Base-by-base conservation (phyloP, 2,329 filamentous ascomycete species). In the Exophiala alcalophila region DNA sequence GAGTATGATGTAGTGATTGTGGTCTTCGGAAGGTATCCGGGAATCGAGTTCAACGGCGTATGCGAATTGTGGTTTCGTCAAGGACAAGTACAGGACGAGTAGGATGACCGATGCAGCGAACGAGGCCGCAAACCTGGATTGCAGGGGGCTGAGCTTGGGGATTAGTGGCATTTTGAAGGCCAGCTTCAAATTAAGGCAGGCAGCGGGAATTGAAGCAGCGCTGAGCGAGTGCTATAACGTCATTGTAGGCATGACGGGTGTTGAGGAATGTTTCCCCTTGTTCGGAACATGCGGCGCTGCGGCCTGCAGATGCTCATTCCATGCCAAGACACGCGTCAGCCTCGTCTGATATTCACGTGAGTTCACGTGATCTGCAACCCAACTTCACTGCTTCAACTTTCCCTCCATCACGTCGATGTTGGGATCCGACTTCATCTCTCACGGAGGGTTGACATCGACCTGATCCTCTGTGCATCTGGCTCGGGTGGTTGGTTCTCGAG, bases 111-210 rank as follows among this genome's bases (percentile, higher is more conserved):
- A 77, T 40, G 80, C 78, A 57, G 76, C 69, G 39, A 84, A 61
- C 44, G 82, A 85, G 57, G 81, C 80, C 60, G 77, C 77, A 59
- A 87, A 77, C 61, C 84, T 82, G 67, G 81, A 83, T 69, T 86
- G 85, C 55, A 86, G 69, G 58, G 77, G 80, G 62, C 76, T 81
- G 63, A 83, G 74, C 65, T 81, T 64, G 32, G 56, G 62, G 30
- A 59, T 54, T 50, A 59, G 53, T 52, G 59, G 63, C 67, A 70
- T 70, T n/a, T 29, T 43, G 44, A 49, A 38, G 38, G 10, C 42
- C 39, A 31, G 47, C 40, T 47, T 32, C 33, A 15, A 26, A 18
- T 26, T 15, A 28, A 10, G n/a, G 27, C 25, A 23, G 12, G 8
- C n/a, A 27, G 19, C 15, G 21, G 24, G 12, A 11, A 16, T 5